Evolutionary conservation across 108 stramenopile species (phyloP).

Genomic region (Discostella pseudostelligera): DNA sequence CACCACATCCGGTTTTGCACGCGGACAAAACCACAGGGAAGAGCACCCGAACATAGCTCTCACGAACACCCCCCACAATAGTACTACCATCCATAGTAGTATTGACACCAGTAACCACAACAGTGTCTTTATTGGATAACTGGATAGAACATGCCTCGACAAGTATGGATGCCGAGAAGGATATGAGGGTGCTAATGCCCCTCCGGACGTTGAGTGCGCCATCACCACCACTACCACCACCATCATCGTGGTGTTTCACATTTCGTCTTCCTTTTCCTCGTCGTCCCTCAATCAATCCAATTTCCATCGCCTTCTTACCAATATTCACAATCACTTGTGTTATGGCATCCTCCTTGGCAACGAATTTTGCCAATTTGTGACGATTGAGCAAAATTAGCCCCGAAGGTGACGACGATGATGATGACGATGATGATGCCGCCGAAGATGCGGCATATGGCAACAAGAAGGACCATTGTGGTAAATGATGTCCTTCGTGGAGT

Average conservation of each 20-base stretch:
- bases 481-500: too few relatives aligned
- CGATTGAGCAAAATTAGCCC: too few relatives aligned
- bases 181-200: constrained; percentile 45
- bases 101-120: too few relatives aligned
- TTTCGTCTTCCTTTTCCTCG: too few relatives aligned
- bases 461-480: constrained; percentile 55
- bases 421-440: neutral
- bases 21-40: too few relatives aligned
- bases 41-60: too few relatives aligned
- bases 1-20: too few relatives aligned
- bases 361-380: constrained; percentile 49
- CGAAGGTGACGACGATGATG: neutral
- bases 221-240: constrained; percentile 10
- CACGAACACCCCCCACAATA: too few relatives aligned
- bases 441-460: constrained; percentile 58
- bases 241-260: too few relatives aligned
- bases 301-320: constrained; percentile 37
- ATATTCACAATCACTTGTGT: constrained; percentile 35
- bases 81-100: too few relatives aligned
- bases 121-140: constrained; percentile 22
- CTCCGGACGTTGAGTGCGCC: constrained; percentile 14
- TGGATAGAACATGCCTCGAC: constrained; percentile 66
- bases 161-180: constrained; percentile 64
- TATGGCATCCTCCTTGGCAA: constrained; percentile 54
- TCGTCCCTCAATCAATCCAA: too few relatives aligned